A percentile compares a stretch with the other conserved stretches of the same genome.
Evolutionary conservation across 1,139 yeast genomes (phyloP).

Genomic region (Yueomyces sp.): DNA sequence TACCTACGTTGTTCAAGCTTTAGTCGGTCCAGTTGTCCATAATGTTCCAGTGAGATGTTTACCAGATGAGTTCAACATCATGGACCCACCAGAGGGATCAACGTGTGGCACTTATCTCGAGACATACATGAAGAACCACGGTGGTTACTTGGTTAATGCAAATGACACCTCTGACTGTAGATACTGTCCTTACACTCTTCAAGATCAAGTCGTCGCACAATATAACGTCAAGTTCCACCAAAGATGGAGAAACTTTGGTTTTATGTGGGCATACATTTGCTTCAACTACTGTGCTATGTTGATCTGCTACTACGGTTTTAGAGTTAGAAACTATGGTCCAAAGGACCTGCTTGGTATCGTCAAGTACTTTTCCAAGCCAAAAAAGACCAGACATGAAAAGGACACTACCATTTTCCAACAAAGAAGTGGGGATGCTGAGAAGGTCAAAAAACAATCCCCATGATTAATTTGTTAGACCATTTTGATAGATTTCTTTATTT

Average conservation of each 20-base stretch:
- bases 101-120: constrained; percentile 34
- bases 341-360: constrained; percentile 20
- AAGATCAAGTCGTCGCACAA: constrained; percentile 31
- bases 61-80: constrained; percentile 31
- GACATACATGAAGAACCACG: constrained; percentile 26
- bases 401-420: constrained; percentile 28
- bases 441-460: constrained; percentile 14
- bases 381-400: constrained; percentile 31
- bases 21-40: constrained; percentile 34
- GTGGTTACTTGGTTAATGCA: constrained; percentile 35
- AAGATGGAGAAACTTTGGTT: constrained; percentile 52
- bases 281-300: constrained; percentile 36
- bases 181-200: constrained; percentile 35
- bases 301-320: constrained; percentile 26
- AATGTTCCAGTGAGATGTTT: constrained; percentile 33
- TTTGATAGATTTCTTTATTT: background rate
- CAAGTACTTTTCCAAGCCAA: constrained; percentile 26
- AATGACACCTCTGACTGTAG: constrained; percentile 31
- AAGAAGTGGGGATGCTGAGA: constrained; percentile 26
- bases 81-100: constrained; percentile 39
- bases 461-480: no score
- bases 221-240: constrained; percentile 30
- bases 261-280: constrained; percentile 36
- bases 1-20: constrained; percentile 39
- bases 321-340: constrained; percentile 24